phyloP scores from a whole-genome alignment of 2,329 filamentous ascomycete genomes.

The Ceratocystis lukuohia region DNA sequence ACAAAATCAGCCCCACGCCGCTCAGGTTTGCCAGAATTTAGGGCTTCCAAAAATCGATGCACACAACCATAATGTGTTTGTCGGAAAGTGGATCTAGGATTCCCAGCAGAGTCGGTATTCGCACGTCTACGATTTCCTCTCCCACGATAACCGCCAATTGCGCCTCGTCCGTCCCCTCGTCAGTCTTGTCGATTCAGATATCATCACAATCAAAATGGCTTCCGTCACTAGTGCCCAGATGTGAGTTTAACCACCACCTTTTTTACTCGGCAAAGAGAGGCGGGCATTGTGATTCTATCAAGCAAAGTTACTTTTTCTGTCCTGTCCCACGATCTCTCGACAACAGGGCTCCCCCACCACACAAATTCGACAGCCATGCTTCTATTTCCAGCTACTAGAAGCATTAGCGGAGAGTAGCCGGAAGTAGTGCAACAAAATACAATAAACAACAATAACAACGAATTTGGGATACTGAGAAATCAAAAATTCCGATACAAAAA shows the following conservation, averaged over 20 bases:
- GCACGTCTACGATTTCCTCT: constrained; percentile 20
- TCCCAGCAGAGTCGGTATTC: constrained; percentile 17
- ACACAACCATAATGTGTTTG: constrained; percentile 20
- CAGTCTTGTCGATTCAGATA: constrained; percentile 19
- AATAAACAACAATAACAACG: neutral
- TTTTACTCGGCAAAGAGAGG: constrained; percentile 4
- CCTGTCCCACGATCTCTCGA: neutral
- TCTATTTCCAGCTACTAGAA: neutral
- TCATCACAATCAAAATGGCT: constrained; percentile 21
- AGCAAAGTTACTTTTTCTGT: neutral
- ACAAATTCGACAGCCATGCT: neutral
- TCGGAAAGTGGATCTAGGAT: constrained; percentile 19
- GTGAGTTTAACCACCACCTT: constrained; percentile 17
- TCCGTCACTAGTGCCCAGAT: constrained; percentile 20
- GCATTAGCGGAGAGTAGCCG: neutral
- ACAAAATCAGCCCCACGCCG: constrained; percentile 6
- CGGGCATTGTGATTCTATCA: constrained; percentile 17
- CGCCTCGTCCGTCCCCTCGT: constrained; percentile 17
- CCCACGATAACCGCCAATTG: constrained; percentile 20
- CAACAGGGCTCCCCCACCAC: neutral
- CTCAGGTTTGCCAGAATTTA: constrained; percentile 1
- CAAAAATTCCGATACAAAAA: neutral
- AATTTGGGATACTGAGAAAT: neutral
- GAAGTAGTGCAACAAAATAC: neutral
- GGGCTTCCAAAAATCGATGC: constrained; percentile 11